A percentile compares a stretch with the other conserved stretches of the same genome.
Conservation (phyloP, 352 stramenopile species). For the Lagenidium giganteum region DNA sequence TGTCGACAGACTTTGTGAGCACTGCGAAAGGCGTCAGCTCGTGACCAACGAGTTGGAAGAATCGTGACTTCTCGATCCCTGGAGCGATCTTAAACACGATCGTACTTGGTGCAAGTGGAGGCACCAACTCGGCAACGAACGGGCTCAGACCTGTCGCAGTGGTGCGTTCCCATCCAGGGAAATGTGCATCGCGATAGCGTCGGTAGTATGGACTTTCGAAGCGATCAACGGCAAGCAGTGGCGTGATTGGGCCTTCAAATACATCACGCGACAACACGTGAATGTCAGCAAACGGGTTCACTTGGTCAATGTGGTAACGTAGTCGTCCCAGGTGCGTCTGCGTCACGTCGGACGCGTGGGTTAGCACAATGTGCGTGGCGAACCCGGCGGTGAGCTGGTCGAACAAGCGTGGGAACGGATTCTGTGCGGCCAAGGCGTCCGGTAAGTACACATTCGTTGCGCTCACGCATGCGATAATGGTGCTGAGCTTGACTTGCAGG, state of each 20-base stretch:
- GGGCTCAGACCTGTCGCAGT: too few species aligned
- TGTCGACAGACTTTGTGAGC: slow-evolving; percentile 26
- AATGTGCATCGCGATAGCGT: slow-evolving; percentile 32
- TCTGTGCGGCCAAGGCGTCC: slow-evolving; percentile 20
- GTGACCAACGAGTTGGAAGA: slow-evolving; percentile 29
- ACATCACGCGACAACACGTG: slow-evolving; percentile 41
- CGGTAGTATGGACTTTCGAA: slow-evolving; percentile 44
- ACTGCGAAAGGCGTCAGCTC: slow-evolving; percentile 37
- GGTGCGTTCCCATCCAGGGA: slow-evolving; percentile 24
- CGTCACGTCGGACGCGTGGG: slow-evolving; percentile 31
- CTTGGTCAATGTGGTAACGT: slow-evolving; percentile 43
- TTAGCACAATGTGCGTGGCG: slow-evolving; percentile 45
- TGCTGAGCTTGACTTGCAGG: slow-evolving; percentile 25
- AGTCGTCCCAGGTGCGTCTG: slow-evolving; percentile 27
- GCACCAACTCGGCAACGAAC: slow-evolving; percentile 29
- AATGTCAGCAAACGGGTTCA: slow-evolving; percentile 57
- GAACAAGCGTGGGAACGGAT: slow-evolving; percentile 43
- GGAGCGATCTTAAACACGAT: slow-evolving; percentile 30
- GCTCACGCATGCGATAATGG: slow-evolving; percentile 35
- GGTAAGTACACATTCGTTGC: slow-evolving; percentile 41
- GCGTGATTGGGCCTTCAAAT: slow-evolving; percentile 47
- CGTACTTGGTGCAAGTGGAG: slow-evolving; percentile 11
- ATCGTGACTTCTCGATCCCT: slow-evolving; percentile 36
- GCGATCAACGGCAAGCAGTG: slow-evolving; percentile 34
- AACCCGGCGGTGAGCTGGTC: slow-evolving; percentile 54